Base-by-base conservation (phyloP, 805 yeast species). In the Tetrapisispora iriomotensis region DNA sequence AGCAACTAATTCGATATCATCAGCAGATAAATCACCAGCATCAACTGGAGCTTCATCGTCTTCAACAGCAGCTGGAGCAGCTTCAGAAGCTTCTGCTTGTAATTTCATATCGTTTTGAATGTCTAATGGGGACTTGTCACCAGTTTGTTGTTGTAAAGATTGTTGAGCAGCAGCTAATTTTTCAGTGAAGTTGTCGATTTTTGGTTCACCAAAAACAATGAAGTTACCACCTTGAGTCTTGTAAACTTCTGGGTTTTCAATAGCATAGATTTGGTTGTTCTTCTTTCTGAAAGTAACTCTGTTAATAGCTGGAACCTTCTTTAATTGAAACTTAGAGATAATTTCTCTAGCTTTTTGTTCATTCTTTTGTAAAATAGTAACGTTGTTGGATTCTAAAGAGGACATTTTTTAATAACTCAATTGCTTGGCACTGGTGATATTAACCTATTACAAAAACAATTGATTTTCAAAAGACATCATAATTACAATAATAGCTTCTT, bases 131-230 rank as follows among this genome's bases (percentile, higher is more conserved):
- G 79, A 76, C 67, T 78, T 67, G 46, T 68, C 71, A 43, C 64
- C 63, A 44, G 64, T 61, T 51, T 67, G 67, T 46, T 74, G 74
- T 53, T 73, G 72, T 24, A 33, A 12, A 9, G 36, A 33, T 49
- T 75, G 77, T 66, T 79, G 83, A 50, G 84, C 84, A 60, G 83
- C 83, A 65, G 80, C 83, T 67, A 83, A 74, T 74, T 87, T 80
- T 69, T 84, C 79, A 70, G 80, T 78, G 68, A 87, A 71, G 73
- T 90, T 95, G 68, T 90, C 96, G 54, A 84, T 82, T 76, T 86
- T 84, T 63, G 96, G 94, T 71, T 88, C 96, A 71, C 98, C 98
- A 59, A 90, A 88, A 53, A 90, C 96, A 57, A 90, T 80, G 75
- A 83, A 92, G 55, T 94, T 81, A 64, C 96, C 96, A 47, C 77